A percentile compares a stretch with the other conserved stretches of the same genome.
These are phyloP conservation scores for Neurospora tetraspora DNA, from an alignment of 495 filamentous ascomycete genomes.

Conservation along the genomic window DNA sequence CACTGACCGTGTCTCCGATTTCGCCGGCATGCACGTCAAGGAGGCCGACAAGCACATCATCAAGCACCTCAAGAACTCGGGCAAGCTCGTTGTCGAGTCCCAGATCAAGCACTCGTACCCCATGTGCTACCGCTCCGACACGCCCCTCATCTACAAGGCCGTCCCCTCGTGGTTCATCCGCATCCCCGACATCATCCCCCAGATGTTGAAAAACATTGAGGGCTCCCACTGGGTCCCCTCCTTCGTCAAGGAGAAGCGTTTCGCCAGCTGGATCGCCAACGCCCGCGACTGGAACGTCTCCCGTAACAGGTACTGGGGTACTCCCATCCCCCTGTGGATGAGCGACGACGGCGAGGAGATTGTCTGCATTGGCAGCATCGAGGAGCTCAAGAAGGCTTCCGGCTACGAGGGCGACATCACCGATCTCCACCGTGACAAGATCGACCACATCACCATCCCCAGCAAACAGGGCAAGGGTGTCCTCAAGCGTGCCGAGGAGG, in stretches of 20 bases:
- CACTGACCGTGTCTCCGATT: conserved; percentile 72
- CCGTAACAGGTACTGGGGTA: conserved; percentile 95
- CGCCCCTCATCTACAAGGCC: conserved; percentile 86
- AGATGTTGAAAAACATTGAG: conserved; percentile 85
- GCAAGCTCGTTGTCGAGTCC: conserved; percentile 75
- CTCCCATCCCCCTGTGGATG: conserved; percentile 89
- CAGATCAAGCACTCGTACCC: conserved; percentile 92
- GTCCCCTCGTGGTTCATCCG: conserved; percentile 96
- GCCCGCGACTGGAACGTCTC: conserved; percentile 98
- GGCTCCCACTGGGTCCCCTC: conserved; percentile 89
- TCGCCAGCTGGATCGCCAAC: conserved; percentile 54
- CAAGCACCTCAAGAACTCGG: conserved; percentile 72
- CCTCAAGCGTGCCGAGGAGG: conserved; percentile 73
- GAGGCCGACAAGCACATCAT: conserved; percentile 91
- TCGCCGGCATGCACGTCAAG: conserved; percentile 86
- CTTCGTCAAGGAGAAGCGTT: conserved; percentile 86
- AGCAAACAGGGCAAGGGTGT: conserved; percentile 81
- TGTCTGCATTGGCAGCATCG: conserved; percentile 77
- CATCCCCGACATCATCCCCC: conserved; percentile 71
- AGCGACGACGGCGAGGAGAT: conserved; percentile 80
- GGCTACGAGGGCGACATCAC: conserved; percentile 75
- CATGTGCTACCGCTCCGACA: conserved; percentile 93
- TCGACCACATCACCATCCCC: conserved; percentile 94
- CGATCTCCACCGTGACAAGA: conserved; percentile 92
- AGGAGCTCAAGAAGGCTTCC: conserved; percentile 77